Base-by-base conservation (phyloP, 2,329 filamentous ascomycete species). In the Fusarium pseudoanthophilum region DNA sequence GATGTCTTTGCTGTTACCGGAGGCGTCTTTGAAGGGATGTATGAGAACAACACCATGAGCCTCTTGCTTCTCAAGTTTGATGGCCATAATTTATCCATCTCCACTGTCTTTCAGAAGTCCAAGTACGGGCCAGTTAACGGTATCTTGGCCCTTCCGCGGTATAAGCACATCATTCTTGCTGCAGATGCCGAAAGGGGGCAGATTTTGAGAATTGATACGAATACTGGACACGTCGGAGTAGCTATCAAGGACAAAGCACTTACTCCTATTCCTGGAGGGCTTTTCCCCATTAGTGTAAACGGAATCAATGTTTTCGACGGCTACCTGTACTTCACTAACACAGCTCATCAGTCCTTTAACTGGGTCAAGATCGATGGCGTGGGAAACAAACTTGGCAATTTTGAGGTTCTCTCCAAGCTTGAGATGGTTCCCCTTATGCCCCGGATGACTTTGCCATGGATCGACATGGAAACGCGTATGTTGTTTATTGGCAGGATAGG, bases 241-340 rank as follows among this genome's bases (percentile, higher is more conserved):
- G 32, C 49, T 13, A 55, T 69, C 10, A n/a, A 56, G 24, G 42
- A 52, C 13, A 39, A 64, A n/a, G 18, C 42, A 11, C 42, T 69
- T 1, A 20, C 26, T 4, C 37, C 48, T 10, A 30, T 16, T 4
- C 20, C 42, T 9, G 15, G 40, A 10, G 59, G 60, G 0, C 64
- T 52, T 11, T 69, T 30, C n/a, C 24, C 34, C 1, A 4, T 55
- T 0, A 46, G 64, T 20, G 59, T 69, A 15, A 69, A 69, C 20
- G 53, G 67, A 2, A 37, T 69, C 16, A 56, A 51, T 24, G 20
- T 64, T 11, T 53, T 43, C 5, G 30, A 48, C 3, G 8, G 32
- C 32, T 48, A 69, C 11, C 48, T 69, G 4, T 65, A 69, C 39
- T 52, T 70, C 10, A 70, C 49, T 13, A 69, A 52, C 34, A 46